These are phyloP conservation scores for Hypoxylon rubiginosum DNA, from an alignment of 2,329 filamentous ascomycete species.

Conservation along the genomic window DNA sequence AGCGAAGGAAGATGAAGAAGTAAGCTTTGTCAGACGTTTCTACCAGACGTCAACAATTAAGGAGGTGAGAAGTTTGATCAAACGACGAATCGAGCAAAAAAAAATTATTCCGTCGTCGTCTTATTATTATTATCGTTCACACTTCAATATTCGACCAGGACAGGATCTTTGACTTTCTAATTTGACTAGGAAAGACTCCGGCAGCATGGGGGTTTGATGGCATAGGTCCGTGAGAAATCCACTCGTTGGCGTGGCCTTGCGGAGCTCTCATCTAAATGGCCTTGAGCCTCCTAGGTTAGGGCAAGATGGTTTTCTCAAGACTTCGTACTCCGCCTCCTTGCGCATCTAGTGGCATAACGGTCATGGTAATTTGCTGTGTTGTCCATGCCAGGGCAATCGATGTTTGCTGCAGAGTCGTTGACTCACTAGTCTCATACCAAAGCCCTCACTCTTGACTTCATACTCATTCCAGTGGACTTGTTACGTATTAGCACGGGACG, in stretches of 20 bases:
- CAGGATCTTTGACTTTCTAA: conserved; percentile 18
- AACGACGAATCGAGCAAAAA: conserved; percentile 12
- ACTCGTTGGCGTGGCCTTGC: conserved; percentile 33
- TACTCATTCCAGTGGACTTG: conserved; percentile 30
- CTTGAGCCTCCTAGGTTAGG: conserved; percentile 10
- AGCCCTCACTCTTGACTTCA: conserved; percentile 22
- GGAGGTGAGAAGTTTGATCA: conserved; percentile 15
- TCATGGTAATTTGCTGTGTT: conserved; percentile 6
- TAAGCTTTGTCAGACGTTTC: conserved; percentile 36
- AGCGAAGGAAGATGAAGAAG: conserved; percentile 35
- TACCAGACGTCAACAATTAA: conserved; percentile 14
- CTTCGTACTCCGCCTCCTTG: conserved; percentile 24
- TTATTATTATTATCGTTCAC: conserved; percentile 27
- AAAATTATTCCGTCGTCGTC: conserved; percentile 27
- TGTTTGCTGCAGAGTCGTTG: conserved; percentile 35
- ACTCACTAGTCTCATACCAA: conserved; percentile 22
- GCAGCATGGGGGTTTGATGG: conserved; percentile 32
- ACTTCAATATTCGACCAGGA: conserved; percentile 6
- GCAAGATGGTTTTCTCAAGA: neutral
- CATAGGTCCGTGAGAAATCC: conserved; percentile 37
- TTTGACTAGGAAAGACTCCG: conserved; percentile 31
- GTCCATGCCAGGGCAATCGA: conserved; percentile 34
- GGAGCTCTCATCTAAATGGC: conserved; percentile 22
- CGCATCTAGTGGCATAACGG: conserved; percentile 1
- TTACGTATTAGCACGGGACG: conserved; percentile 8